Percentiles rank a stretch among this genome's conserved stretches.
phyloP scores from a whole-genome alignment of 2,329 filamentous ascomycete genomes.

The Trichoderma koningiopsis region DNA sequence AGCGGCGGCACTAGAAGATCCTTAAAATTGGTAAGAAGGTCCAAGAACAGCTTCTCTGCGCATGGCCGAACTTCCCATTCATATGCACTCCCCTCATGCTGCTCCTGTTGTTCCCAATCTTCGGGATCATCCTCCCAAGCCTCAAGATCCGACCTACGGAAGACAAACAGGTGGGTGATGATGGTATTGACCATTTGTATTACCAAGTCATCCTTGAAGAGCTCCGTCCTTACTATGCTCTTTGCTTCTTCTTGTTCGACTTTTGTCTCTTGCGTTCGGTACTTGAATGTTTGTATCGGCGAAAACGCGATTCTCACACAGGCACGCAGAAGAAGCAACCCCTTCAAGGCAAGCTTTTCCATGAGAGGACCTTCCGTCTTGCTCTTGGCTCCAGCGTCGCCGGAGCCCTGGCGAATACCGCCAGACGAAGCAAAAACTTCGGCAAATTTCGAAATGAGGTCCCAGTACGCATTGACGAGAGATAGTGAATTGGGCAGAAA shows the following conservation, averaged over 20 bases:
- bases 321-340: slow-evolving; percentile 76
- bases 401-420: slow-evolving; percentile 53
- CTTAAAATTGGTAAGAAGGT: slow-evolving; percentile 88
- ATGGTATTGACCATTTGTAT: slow-evolving; percentile 80
- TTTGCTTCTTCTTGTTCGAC: slow-evolving; percentile 73
- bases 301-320: slow-evolving; percentile 86
- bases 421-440: slow-evolving; percentile 68
- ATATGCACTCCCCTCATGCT: slow-evolving; percentile 80
- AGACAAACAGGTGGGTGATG: slow-evolving; percentile 85
- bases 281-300: slow-evolving; percentile 80
- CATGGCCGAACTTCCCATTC: slow-evolving; percentile 92
- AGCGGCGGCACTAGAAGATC: slow-evolving; percentile 76
- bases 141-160: slow-evolving; percentile 80
- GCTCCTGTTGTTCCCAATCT: slow-evolving; percentile 91
- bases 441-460: slow-evolving; percentile 74
- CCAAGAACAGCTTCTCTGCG: slow-evolving; percentile 90
- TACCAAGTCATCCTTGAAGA: slow-evolving; percentile 77
- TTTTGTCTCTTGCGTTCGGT: slow-evolving; percentile 72
- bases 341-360: slow-evolving; percentile 81
- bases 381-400: slow-evolving; percentile 46
- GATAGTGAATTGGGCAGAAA: slow-evolving; percentile 77
- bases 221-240: slow-evolving; percentile 67
- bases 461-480: slow-evolving; percentile 84
- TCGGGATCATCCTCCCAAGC: slow-evolving; percentile 95
- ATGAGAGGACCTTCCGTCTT: slow-evolving; percentile 64